Percentiles rank a stretch among this genome's conserved stretches.
These are phyloP conservation scores for Sugiyamaella valdiviana DNA, from an alignment of 805 yeast species.

Conservation along the genomic window DNA sequence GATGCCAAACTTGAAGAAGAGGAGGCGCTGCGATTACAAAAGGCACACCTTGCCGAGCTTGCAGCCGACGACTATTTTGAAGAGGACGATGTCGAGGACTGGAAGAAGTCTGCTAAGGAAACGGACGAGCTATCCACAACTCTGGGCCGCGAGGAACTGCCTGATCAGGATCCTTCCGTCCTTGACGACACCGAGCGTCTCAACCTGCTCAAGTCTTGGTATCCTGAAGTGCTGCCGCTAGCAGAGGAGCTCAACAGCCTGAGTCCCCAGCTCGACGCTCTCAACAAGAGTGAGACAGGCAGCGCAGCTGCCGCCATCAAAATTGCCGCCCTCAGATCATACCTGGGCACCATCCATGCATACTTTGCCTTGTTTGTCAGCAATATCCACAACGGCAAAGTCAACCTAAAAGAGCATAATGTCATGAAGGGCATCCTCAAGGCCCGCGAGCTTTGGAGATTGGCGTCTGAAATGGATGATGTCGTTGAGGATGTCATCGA, in stretches of 20 bases:
- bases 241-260: slow-evolving; percentile 53
- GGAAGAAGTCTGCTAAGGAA: slow-evolving; percentile 57
- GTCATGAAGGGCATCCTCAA: slow-evolving; percentile 82
- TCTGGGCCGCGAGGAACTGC: slow-evolving; percentile 30
- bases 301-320: slow-evolving; percentile 37
- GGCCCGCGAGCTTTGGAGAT: slow-evolving; percentile 84
- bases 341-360: slow-evolving; percentile 69
- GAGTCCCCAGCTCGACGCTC: slow-evolving; percentile 23
- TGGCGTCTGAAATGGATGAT: slow-evolving; percentile 48
- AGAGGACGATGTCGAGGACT: slow-evolving; percentile 72
- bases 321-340: slow-evolving; percentile 65
- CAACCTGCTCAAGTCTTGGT: slow-evolving; percentile 50
- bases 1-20: slow-evolving; percentile 63
- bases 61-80: slow-evolving; percentile 71
- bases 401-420: slow-evolving; percentile 74
- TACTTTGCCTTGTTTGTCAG: slow-evolving; percentile 71
- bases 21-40: slow-evolving; percentile 84
- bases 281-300: slow-evolving; percentile 6
- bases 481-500: slow-evolving; percentile 34
- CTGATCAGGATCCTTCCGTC: slow-evolving; percentile 40
- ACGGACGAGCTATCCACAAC: slow-evolving; percentile 28
- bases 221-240: slow-evolving; percentile 82
- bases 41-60: slow-evolving; percentile 56
- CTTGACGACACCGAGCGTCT: slow-evolving; percentile 50
- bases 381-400: slow-evolving; percentile 47